These are phyloP conservation scores for Spencermartinsiella europaea DNA, from an alignment of 805 yeast genomes.

Conservation along the genomic window DNA sequence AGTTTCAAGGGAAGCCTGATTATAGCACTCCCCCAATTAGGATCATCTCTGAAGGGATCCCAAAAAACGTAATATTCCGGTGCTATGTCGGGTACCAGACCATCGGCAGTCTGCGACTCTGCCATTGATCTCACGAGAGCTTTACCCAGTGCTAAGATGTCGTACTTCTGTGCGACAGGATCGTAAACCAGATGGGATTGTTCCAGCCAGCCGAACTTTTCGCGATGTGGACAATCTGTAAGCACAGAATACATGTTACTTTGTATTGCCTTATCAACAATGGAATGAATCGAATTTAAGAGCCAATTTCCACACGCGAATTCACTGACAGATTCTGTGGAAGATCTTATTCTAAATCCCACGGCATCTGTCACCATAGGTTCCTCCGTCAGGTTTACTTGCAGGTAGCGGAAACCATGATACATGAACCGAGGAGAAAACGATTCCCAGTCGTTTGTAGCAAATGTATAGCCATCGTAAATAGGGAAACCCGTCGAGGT, in stretches of 20 bases:
- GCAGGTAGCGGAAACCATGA: constrained; percentile 26
- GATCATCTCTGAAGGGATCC: constrained; percentile 18
- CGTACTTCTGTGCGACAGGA: neutral
- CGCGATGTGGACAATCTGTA: constrained; percentile 27
- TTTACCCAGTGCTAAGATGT: neutral
- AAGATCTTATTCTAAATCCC: constrained; percentile 17
- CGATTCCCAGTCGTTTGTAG: constrained; percentile 18
- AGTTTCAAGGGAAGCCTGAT: constrained; percentile 28
- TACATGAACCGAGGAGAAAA: constrained; percentile 23
- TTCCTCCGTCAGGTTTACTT: constrained; percentile 18
- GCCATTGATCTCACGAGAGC: neutral
- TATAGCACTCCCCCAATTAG: constrained; percentile 20
- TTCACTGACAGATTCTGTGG: constrained; percentile 15
- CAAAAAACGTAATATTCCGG: constrained; percentile 20
- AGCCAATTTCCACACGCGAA: constrained; percentile 20
- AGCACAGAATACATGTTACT: constrained; percentile 26
- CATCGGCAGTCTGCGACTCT: constrained; percentile 1
- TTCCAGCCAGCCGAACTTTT: constrained; percentile 27
- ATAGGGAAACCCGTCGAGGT: constrained; percentile 22
- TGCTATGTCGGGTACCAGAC: constrained; percentile 14
- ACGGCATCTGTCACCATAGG: constrained; percentile 12
- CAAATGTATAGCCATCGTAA: constrained; percentile 24
- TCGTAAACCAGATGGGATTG: constrained; percentile 16
- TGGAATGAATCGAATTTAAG: constrained; percentile 17
- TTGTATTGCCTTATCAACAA: constrained; percentile 19